A percentile compares a stretch with the other conserved stretches of the same genome.
Evolutionary conservation across 1,284 basidiomycete species (phyloP).

Genomic region (Gymnopus androsaceus): DNA sequence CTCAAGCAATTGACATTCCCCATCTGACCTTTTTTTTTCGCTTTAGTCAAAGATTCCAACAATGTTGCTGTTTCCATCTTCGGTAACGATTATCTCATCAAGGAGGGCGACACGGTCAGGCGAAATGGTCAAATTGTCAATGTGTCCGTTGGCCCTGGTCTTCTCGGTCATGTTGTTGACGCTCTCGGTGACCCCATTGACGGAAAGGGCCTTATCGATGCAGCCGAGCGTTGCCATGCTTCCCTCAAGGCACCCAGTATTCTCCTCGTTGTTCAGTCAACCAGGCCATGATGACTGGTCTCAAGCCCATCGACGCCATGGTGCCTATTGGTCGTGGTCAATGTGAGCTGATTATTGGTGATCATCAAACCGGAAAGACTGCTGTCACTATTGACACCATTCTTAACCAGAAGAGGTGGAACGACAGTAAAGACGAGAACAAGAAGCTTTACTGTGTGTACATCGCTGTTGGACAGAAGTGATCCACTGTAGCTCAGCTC

Average conservation of each 20-base stretch:
- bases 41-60: constrained; percentile 99
- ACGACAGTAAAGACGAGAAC: constrained; percentile 92
- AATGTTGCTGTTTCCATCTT: constrained; percentile 99
- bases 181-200: constrained; percentile 99
- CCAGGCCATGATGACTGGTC: constrained; percentile 99
- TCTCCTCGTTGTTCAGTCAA: constrained; percentile 99
- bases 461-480: constrained; percentile 98
- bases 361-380: constrained; percentile 99
- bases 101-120: constrained; percentile 99
- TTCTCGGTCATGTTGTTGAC: constrained; percentile 98
- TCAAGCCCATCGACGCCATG: constrained; percentile 99
- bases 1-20: not conserved
- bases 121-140: constrained; percentile 99
- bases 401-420: constrained; percentile 99
- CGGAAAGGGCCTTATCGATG: constrained; percentile 96
- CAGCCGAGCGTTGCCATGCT: constrained; percentile 91
- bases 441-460: constrained; percentile 99
- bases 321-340: constrained; percentile 99
- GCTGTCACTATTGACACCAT: constrained; percentile 99
- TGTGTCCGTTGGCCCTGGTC: constrained; percentile 94
- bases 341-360: constrained; percentile 99
- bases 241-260: constrained; percentile 99
- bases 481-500: constrained; percentile 98
- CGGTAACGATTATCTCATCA: constrained; percentile 99
- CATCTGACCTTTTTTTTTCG: constrained; percentile 18